These are phyloP conservation scores for Lactarius evosmus DNA, from an alignment of 768 basidiomycete species.

Conservation along the genomic window DNA sequence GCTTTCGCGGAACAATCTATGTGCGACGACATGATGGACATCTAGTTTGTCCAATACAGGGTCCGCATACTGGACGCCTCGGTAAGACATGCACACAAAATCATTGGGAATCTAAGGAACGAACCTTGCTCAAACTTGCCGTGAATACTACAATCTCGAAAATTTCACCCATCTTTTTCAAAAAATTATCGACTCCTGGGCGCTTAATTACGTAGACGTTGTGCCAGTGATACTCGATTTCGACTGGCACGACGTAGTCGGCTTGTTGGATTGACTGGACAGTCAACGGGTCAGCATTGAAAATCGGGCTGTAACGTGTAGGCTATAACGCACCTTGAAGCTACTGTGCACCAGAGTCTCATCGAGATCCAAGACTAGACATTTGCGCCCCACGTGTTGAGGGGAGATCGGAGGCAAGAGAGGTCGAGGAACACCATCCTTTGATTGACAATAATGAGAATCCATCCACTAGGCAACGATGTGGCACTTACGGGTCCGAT, in stretches of 20 bases:
- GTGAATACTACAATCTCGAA: conserved; percentile 99
- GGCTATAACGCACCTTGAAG: conserved; percentile 78
- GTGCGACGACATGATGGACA: conserved; percentile 84
- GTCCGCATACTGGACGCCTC: conserved; percentile 81
- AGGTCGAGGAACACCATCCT: conserved; percentile 87
- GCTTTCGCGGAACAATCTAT: conserved; percentile 94
- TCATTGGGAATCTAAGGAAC: conserved; percentile 28
- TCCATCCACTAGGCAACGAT: background rate
- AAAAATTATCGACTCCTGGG: conserved; percentile 94
- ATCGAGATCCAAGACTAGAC: conserved; percentile 93
- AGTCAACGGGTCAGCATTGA: conserved; percentile 21
- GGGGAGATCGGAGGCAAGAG: conserved; percentile 82
- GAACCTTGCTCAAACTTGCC: conserved; percentile 93
- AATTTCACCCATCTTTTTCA: conserved; percentile 97
- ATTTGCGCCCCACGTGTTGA: conserved; percentile 86
- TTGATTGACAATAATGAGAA: conserved; percentile 13
- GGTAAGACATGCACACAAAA: conserved; percentile 17
- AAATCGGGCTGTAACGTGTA: background rate
- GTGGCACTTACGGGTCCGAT: conserved; percentile 72
- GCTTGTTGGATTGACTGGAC: conserved; percentile 85
- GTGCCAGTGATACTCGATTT: conserved; percentile 97
- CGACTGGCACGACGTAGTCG: conserved; percentile 98
- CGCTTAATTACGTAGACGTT: conserved; percentile 99
- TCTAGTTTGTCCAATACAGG: conserved; percentile 98
- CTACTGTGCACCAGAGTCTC: conserved; percentile 97